phyloP scores from a whole-genome alignment of 2,329 filamentous ascomycete species.

The Fusarium subtropicale region DNA sequence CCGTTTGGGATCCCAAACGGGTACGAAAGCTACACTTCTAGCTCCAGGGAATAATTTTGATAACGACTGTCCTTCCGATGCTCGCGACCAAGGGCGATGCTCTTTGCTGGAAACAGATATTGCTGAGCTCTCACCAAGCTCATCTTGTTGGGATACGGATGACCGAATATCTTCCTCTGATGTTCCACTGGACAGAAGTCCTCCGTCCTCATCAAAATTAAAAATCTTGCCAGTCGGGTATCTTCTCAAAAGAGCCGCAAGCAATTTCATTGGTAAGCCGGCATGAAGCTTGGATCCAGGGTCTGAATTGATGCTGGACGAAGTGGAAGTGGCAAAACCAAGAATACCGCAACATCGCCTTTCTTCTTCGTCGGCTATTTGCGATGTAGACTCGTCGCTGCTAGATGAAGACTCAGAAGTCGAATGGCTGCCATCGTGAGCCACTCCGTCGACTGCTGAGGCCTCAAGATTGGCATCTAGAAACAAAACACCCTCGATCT shows the following conservation, averaged over 20 bases:
- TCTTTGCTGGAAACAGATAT: not conserved
- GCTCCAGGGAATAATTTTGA: constrained; percentile 56
- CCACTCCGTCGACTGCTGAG: constrained; percentile 32
- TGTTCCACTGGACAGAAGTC: constrained; percentile 49
- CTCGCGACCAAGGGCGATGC: constrained; percentile 12
- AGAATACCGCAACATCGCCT: constrained; percentile 50
- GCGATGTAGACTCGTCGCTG: constrained; percentile 46
- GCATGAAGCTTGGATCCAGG: constrained; percentile 30
- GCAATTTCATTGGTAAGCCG: constrained; percentile 53
- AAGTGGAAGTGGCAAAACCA: constrained; percentile 53
- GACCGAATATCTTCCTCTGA: constrained; percentile 45
- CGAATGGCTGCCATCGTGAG: constrained; percentile 34
- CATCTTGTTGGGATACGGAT: not conserved
- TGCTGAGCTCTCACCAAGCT: not conserved
- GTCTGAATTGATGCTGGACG: constrained; percentile 51
- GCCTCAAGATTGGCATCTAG: constrained; percentile 48
- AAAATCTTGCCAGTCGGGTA: constrained; percentile 62
- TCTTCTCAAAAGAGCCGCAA: constrained; percentile 56
- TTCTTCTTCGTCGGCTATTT: constrained; percentile 9
- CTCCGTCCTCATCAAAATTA: constrained; percentile 56
- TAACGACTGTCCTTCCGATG: constrained; percentile 39
- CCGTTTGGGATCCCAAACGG: constrained; percentile 66
- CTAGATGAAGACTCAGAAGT: constrained; percentile 27
- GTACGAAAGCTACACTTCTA: constrained; percentile 60
- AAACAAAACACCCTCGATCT: constrained; percentile 54